Evolutionary conservation across 495 filamentous ascomycete genomes (phyloP).

Genomic region (Penicillium coffeae): DNA sequence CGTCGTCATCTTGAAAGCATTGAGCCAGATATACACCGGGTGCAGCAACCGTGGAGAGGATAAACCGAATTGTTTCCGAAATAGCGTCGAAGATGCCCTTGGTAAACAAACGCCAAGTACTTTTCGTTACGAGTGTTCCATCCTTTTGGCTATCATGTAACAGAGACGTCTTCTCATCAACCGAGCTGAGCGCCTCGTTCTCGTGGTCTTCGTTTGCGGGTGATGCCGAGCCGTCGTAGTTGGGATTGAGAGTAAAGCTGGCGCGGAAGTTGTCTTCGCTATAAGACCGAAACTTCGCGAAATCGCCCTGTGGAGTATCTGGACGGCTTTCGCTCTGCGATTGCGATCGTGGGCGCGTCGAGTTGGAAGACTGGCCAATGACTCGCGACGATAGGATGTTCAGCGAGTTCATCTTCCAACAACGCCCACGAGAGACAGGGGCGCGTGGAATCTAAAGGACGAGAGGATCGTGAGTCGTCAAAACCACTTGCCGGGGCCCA

Average conservation of each 20-base stretch:
- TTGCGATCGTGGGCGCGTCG: slow-evolving; percentile 59
- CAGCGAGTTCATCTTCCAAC: slow-evolving; percentile 90
- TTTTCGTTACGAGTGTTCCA: slow-evolving; percentile 58
- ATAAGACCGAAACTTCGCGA: slow-evolving; percentile 47
- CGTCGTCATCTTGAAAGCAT: slow-evolving; percentile 75
- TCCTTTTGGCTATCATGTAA: slow-evolving; percentile 34
- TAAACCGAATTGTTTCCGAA: slow-evolving; percentile 64
- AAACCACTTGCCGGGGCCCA: slow-evolving; percentile 17
- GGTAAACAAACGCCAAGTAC: slow-evolving; percentile 36
- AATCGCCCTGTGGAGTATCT: slow-evolving; percentile 38
- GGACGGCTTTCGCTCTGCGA: slow-evolving; percentile 56
- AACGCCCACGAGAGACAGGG: slow-evolving; percentile 51
- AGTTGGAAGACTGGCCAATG: slow-evolving; percentile 55
- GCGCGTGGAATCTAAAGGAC: slow-evolving; percentile 34
- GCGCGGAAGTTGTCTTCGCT: slow-evolving; percentile 39
- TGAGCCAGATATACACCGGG: slow-evolving; percentile 78
- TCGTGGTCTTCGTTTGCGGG: slow-evolving; percentile 30
- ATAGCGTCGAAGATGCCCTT: slow-evolving; percentile 51
- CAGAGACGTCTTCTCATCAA: slow-evolving; percentile 68
- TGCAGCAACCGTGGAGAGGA: slow-evolving; percentile 71
- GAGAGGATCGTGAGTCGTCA: slow-evolving; percentile 25
- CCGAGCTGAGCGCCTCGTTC: slow-evolving; percentile 26
- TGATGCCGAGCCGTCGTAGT: slow-evolving; percentile 28
- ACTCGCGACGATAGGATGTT: slow-evolving; percentile 90
- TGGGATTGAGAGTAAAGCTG: slow-evolving; percentile 28